Evolutionary conservation across 768 basidiomycete genomes (phyloP).

Genomic region (Suillus discolor): DNA sequence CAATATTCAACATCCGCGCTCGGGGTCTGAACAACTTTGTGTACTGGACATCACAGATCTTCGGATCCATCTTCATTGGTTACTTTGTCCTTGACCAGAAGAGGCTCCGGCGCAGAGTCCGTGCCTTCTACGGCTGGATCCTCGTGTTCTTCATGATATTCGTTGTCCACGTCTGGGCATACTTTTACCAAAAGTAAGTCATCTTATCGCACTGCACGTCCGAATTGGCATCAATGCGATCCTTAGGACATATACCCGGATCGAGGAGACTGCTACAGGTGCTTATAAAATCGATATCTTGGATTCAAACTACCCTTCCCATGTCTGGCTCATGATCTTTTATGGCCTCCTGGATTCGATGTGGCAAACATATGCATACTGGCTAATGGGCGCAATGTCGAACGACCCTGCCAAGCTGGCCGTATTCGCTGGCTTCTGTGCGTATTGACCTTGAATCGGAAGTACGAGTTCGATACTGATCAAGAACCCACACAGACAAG

Average conservation of each 20-base stretch:
- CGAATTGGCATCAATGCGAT: background rate
- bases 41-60: conserved; percentile 79
- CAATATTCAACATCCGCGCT: conserved; percentile 76
- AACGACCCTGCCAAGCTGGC: conserved; percentile 81
- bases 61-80: conserved; percentile 76
- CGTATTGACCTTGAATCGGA: conserved; percentile 30
- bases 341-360: conserved; percentile 80
- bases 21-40: conserved; percentile 80
- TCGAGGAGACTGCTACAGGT: conserved; percentile 37
- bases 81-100: conserved; percentile 62
- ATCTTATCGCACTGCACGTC: background rate
- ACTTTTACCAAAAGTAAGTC: conserved; percentile 70
- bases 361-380: conserved; percentile 86
- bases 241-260: conserved; percentile 59
- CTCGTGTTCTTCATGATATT: conserved; percentile 69
- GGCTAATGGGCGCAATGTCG: conserved; percentile 88
- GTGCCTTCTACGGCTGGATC: conserved; percentile 72
- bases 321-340: conserved; percentile 67
- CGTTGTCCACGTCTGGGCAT: conserved; percentile 75
- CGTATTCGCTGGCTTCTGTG: conserved; percentile 82
- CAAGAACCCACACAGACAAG: conserved; percentile 48
- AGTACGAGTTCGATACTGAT: conserved; percentile 6
- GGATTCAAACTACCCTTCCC: conserved; percentile 54
- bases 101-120: conserved; percentile 57
- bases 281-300: conserved; percentile 57